Evolutionary conservation across 1,284 basidiomycete species (phyloP).

Genomic region (Cryptococcus neoformans): DNA sequence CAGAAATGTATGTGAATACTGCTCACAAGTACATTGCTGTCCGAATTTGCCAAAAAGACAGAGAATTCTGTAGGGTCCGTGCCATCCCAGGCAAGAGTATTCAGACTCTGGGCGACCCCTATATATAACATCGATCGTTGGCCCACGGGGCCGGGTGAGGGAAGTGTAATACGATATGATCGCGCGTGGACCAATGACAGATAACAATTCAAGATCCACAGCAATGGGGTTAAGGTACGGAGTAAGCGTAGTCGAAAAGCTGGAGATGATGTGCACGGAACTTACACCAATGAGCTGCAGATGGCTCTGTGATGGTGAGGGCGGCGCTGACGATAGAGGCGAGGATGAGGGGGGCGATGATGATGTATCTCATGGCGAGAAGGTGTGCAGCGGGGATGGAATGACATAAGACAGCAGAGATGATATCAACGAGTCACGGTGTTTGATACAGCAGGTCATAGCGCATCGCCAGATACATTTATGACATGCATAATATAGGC

Average conservation of each 20-base stretch:
- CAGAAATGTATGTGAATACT: not conserved
- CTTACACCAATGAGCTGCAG: slow-evolving; percentile 29
- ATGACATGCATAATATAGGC: not conserved
- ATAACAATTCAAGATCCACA: not conserved
- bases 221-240: not conserved
- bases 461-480: too few relatives aligned
- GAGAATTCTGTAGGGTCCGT: slow-evolving; percentile 26
- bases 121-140: not conserved
- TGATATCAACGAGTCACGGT: too few relatives aligned
- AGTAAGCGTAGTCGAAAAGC: not conserved
- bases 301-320: slow-evolving; percentile 26
- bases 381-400: too few relatives aligned
- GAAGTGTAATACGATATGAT: not conserved
- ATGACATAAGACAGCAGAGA: not conserved
- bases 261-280: not conserved
- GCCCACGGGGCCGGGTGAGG: not conserved
- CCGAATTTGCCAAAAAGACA: slow-evolving; percentile 36
- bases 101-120: slow-evolving; percentile 37
- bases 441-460: not conserved
- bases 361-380: not conserved
- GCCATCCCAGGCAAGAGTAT: slow-evolving; percentile 38
- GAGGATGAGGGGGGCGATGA: slow-evolving; percentile 1
- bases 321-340: slow-evolving; percentile 5
- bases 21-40: slow-evolving; percentile 33
- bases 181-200: too few relatives aligned